Evolutionary conservation across 306 rosid genomes (phyloP).

Genomic region (Begonia peltatifolia): DNA sequence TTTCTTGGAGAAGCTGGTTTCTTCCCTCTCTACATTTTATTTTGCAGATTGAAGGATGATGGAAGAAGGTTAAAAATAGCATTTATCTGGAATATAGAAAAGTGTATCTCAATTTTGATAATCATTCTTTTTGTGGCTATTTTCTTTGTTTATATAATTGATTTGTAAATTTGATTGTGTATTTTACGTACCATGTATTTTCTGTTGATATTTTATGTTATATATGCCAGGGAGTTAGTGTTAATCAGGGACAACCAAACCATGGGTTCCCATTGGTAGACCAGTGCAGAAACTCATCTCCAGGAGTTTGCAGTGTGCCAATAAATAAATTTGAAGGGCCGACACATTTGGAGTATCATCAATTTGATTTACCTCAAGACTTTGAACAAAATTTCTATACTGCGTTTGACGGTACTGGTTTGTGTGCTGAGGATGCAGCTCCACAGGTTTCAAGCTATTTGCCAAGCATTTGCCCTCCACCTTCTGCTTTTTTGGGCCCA

Average conservation of each 20-base stretch:
- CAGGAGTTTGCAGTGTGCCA: constrained; percentile 37
- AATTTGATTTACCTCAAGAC: constrained; percentile 47
- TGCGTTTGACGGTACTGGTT: constrained; percentile 28
- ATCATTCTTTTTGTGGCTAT: no score
- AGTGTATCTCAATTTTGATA: no score
- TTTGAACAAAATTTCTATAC: constrained; percentile 44
- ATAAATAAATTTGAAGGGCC: constrained; percentile 48
- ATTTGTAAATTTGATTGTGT: neutral
- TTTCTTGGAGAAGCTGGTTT: constrained; percentile 9
- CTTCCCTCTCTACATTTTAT: neutral
- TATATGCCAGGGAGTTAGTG: constrained; percentile 33
- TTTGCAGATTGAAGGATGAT: no score
- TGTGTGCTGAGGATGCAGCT: constrained; percentile 43
- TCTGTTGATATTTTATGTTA: neutral
- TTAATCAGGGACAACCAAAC: constrained; percentile 55
- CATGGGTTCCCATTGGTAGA: constrained; percentile 47
- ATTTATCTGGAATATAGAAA: no score
- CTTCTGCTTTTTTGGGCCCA: constrained; percentile 94
- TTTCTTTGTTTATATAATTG: no score
- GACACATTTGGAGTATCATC: constrained; percentile 58
- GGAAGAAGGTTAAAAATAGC: no score
- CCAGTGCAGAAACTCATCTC: constrained; percentile 49
- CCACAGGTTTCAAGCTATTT: constrained; percentile 65
- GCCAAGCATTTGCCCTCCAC: constrained; percentile 80
- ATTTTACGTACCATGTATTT: constrained; percentile 1